Percentiles rank a stretch among this genome's conserved stretches.
phyloP scores from a whole-genome alignment of 2,329 filamentous ascomycete genomes.

The Didymella pomorum region DNA sequence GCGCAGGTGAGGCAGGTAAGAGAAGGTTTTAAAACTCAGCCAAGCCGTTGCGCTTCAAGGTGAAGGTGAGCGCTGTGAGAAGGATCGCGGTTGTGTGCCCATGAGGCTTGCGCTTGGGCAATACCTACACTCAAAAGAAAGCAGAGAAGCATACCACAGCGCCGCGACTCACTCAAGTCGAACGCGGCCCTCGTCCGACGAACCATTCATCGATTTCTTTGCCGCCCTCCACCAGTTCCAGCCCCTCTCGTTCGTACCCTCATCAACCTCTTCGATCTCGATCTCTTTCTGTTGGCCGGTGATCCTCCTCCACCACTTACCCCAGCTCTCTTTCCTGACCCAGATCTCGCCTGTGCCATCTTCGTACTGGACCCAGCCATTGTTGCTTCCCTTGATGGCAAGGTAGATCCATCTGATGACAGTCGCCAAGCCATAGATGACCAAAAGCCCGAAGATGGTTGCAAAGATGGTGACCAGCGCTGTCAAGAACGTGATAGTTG shows the following conservation, averaged over 20 bases:
- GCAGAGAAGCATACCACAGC: not conserved
- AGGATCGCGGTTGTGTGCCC: too few relatives aligned
- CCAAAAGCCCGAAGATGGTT: conserved; percentile 50
- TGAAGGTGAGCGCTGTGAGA: not conserved
- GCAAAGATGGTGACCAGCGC: conserved; percentile 54
- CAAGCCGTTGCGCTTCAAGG: not conserved
- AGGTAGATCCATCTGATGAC: conserved; percentile 24
- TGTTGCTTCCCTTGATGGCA: conserved; percentile 29
- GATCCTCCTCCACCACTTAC: conserved; percentile 39
- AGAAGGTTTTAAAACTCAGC: not conserved
- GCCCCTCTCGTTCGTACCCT: conserved; percentile 34
- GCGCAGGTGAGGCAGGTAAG: not conserved
- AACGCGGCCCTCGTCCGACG: conserved; percentile 15
- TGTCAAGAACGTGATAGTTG: conserved; percentile 56
- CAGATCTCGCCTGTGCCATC: conserved; percentile 42
- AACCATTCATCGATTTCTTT: conserved; percentile 12
- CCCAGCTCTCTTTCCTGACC: conserved; percentile 45
- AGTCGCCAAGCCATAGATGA: conserved; percentile 44
- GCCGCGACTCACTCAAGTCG: conserved; percentile 4
- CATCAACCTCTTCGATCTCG: conserved; percentile 39
- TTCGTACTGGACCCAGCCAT: conserved; percentile 41
- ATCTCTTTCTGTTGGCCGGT: conserved; percentile 33
- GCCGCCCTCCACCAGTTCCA: conserved; percentile 33
- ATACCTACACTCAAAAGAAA: too few relatives aligned
- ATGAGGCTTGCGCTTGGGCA: not conserved